These are phyloP conservation scores for Solanum pennellii DNA, from an alignment of 257 asterid species.

Conservation along the genomic window DNA sequence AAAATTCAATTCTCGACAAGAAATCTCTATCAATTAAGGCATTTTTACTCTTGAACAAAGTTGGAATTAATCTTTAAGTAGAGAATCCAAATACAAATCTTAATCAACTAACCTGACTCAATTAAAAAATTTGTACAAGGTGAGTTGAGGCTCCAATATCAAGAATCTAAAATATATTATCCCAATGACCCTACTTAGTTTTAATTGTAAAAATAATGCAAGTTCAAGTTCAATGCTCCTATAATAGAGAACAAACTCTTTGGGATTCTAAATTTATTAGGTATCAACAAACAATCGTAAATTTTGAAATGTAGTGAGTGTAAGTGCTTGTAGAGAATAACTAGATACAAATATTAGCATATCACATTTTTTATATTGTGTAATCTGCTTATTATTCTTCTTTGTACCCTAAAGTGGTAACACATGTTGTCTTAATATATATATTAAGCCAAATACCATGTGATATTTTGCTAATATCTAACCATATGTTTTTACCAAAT, in stretches of 20 bases:
- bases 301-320: not conserved
- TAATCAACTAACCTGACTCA: not conserved
- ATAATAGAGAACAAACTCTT: constrained; percentile 1
- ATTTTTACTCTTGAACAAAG: not conserved
- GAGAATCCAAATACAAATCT: not conserved
- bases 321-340: not conserved
- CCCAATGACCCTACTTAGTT: not conserved
- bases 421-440: constrained; percentile 42
- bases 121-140: not conserved
- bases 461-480: constrained; percentile 30
- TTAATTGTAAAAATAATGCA: not conserved
- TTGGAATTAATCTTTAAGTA: not conserved
- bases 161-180: not conserved
- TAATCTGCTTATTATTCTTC: not conserved
- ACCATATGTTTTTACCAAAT: constrained; percentile 27
- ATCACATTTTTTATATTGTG: constrained; percentile 1
- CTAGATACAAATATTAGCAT: not conserved
- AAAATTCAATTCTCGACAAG: not conserved
- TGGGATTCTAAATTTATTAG: not conserved
- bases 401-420: constrained; percentile 41
- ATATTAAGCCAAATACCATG: constrained; percentile 55
- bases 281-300: constrained; percentile 5
- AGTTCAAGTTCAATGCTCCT: constrained; percentile 31
- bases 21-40: not conserved
- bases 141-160: not conserved